Evolutionary conservation across 2,329 filamentous ascomycete species (phyloP).

Genomic region (Stagonosporopsis cucurbitacearum): DNA sequence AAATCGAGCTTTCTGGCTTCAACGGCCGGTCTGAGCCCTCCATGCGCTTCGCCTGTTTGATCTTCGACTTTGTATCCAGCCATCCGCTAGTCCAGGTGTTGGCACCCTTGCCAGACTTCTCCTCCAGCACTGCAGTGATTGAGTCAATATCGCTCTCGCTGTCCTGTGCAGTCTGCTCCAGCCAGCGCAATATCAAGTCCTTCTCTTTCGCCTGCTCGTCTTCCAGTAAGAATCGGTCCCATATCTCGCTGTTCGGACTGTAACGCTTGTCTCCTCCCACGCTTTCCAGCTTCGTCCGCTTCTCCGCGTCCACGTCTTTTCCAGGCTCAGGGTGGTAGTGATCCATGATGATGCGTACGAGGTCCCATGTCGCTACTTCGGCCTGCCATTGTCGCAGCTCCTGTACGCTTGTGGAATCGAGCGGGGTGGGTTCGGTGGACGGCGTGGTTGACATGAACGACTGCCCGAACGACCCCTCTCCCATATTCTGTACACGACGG

Average conservation of each 20-base stretch:
- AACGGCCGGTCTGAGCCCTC: constrained; percentile 52
- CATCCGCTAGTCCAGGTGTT: constrained; percentile 84
- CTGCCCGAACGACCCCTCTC: constrained; percentile 27
- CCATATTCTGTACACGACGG: constrained; percentile 43
- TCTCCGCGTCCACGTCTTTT: constrained; percentile 41
- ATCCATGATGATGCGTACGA: constrained; percentile 76
- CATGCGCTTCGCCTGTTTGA: constrained; percentile 88
- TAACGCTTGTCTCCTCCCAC: constrained; percentile 54
- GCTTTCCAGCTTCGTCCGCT: constrained; percentile 39
- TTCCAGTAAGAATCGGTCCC: constrained; percentile 74
- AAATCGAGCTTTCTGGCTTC: constrained; percentile 54
- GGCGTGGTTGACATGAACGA: constrained; percentile 27
- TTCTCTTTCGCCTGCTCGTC: constrained; percentile 79
- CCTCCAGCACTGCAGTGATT: constrained; percentile 73
- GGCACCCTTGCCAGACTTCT: constrained; percentile 69
- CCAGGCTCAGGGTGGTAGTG: constrained; percentile 62
- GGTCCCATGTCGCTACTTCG: constrained; percentile 90
- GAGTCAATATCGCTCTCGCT: constrained; percentile 75
- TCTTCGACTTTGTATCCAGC: constrained; percentile 87
- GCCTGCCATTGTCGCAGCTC: constrained; percentile 73
- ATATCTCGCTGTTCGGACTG: constrained; percentile 67
- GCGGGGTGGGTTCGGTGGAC: constrained; percentile 23
- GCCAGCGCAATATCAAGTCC: constrained; percentile 81
- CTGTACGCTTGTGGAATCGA: constrained; percentile 49
- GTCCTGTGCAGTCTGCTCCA: constrained; percentile 76